These are phyloP conservation scores for Sporothrix schenckii DNA, from an alignment of 2,329 filamentous ascomycete species.

Conservation along the genomic window DNA sequence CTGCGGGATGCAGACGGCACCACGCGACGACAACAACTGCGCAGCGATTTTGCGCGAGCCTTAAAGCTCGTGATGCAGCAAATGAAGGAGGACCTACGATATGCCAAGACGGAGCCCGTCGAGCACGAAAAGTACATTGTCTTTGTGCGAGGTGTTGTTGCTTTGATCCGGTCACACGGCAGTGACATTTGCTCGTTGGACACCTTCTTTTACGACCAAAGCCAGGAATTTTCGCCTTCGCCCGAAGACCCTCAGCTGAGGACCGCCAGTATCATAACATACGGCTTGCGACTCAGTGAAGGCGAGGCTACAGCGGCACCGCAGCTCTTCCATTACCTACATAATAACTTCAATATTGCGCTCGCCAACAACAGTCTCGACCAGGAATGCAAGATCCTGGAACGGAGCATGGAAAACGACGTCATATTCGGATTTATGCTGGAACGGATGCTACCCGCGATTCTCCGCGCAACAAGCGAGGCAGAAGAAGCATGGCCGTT, in stretches of 20 bases:
- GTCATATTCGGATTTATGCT: constrained; percentile 54
- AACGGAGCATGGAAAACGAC: constrained; percentile 52
- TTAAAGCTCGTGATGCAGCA: constrained; percentile 57
- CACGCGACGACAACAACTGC: constrained; percentile 45
- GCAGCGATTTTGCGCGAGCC: constrained; percentile 49
- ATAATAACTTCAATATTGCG: constrained; percentile 60
- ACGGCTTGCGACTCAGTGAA: constrained; percentile 58
- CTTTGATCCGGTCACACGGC: constrained; percentile 58
- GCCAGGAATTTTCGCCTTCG: constrained; percentile 59
- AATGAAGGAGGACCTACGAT: constrained; percentile 55
- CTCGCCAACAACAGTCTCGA: constrained; percentile 54
- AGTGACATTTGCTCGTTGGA: constrained; percentile 59
- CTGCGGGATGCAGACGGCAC: constrained; percentile 48
- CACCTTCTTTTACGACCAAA: constrained; percentile 60
- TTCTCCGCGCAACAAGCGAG: constrained; percentile 47
- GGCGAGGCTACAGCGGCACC: constrained; percentile 52
- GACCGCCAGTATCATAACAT: constrained; percentile 58
- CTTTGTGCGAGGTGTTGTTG: constrained; percentile 57
- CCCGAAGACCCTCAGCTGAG: constrained; percentile 60
- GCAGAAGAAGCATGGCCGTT: constrained; percentile 51
- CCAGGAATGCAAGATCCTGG: constrained; percentile 52
- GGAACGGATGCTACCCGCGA: constrained; percentile 58
- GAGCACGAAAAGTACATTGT: constrained; percentile 54
- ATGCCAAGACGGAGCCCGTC: constrained; percentile 39
- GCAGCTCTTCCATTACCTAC: constrained; percentile 60